Conservation (phyloP, 768 basidiomycete genomes). For the Cubamyces sp. region DNA sequence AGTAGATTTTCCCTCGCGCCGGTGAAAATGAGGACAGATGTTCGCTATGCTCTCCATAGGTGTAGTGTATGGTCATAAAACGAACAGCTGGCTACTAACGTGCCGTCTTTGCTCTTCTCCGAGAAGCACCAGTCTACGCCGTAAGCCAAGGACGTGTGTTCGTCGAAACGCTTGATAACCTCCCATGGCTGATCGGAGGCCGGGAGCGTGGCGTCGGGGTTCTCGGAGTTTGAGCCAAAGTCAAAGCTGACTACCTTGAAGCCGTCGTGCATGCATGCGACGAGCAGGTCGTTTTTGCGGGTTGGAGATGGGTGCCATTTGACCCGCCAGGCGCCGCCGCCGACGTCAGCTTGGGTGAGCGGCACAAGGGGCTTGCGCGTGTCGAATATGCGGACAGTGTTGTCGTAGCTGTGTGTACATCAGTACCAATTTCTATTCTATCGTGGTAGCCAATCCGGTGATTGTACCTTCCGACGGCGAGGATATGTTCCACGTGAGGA, state of each 20-base stretch:
- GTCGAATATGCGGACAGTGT: conserved; percentile 81
- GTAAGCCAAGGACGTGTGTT: conserved; percentile 85
- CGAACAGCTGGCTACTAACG: conserved; percentile 83
- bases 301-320: conserved; percentile 86
- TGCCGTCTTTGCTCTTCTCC: conserved; percentile 36
- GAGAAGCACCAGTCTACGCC: conserved; percentile 86
- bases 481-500: conserved; percentile 74
- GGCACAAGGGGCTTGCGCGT: conserved; percentile 64
- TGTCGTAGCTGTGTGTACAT: conserved; percentile 71
- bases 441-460: neutral
- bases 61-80: conserved; percentile 92
- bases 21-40: too few relatives aligned
- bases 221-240: conserved; percentile 8
- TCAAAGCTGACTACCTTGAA: conserved; percentile 78
- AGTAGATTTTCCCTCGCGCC: too few relatives aligned
- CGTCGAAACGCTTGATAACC: conserved; percentile 65
- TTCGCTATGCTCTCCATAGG: conserved; percentile 68
- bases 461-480: conserved; percentile 89
- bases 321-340: conserved; percentile 94
- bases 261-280: conserved; percentile 98
- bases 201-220: conserved; percentile 3
- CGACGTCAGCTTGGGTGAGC: conserved; percentile 64
- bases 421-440: neutral
- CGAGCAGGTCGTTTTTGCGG: conserved; percentile 76
- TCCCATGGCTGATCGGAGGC: conserved; percentile 32